These are phyloP conservation scores for Kwoniella shandongensis DNA, from an alignment of 768 basidiomycete species.

Conservation along the genomic window DNA sequence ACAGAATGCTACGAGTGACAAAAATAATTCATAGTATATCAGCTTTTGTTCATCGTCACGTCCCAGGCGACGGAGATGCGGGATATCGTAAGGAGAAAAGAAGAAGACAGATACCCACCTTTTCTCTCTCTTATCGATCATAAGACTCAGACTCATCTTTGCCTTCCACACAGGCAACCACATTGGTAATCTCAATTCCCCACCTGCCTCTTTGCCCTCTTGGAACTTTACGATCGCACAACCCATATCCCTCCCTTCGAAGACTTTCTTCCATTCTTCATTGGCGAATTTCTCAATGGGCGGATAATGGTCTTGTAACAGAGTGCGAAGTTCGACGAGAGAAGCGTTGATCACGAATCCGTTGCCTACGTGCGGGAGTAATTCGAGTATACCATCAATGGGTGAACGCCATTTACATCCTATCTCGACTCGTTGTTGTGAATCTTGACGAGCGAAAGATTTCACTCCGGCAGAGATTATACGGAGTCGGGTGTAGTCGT, in stretches of 20 bases:
- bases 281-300: conserved; percentile 49
- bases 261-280: conserved; percentile 57
- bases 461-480: conserved; percentile 93
- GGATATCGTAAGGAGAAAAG: neutral
- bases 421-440: conserved; percentile 54
- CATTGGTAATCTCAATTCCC: conserved; percentile 67
- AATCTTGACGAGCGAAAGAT: conserved; percentile 86
- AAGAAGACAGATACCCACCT: conserved; percentile 62
- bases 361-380: conserved; percentile 77
- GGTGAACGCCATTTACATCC: conserved; percentile 61
- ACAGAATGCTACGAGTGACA: conserved; percentile 67
- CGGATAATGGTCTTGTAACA: conserved; percentile 80
- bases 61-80: too few relatives aligned
- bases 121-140: conserved; percentile 97
- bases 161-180: conserved; percentile 97
- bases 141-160: conserved; percentile 76
- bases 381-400: conserved; percentile 77
- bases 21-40: neutral
- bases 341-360: conserved; percentile 64
- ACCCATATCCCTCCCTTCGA: conserved; percentile 57
- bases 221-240: conserved; percentile 64
- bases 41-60: neutral
- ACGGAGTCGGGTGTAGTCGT: conserved; percentile 79
- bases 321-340: conserved; percentile 61
- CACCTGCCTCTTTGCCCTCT: conserved; percentile 60